These are phyloP conservation scores for Cladosporium austrohemisphaericum DNA, from an alignment of 2,329 filamentous ascomycete species.

Conservation along the genomic window DNA sequence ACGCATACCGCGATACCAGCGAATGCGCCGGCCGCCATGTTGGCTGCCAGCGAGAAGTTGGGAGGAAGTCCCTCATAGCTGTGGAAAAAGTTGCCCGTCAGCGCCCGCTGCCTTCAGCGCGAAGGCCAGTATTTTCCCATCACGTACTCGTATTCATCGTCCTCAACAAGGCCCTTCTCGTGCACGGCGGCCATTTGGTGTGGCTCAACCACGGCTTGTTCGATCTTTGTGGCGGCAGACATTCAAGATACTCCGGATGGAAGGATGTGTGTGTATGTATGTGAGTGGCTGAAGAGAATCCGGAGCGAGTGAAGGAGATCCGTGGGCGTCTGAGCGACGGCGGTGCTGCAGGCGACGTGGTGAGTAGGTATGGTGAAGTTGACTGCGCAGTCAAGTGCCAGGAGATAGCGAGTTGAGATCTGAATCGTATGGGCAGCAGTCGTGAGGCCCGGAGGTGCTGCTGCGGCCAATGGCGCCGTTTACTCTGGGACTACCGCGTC, in stretches of 20 bases:
- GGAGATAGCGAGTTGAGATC: no score
- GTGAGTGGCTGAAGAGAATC: no score
- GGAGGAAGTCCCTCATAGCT: constrained; percentile 91
- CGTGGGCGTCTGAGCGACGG: no score
- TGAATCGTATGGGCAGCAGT: no score
- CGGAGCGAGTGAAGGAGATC: no score
- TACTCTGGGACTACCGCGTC: no score
- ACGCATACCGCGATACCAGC: constrained; percentile 83
- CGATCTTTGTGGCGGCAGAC: constrained; percentile 13
- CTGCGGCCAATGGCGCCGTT: no score
- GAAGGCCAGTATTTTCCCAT: neutral
- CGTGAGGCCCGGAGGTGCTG: no score
- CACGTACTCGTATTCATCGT: constrained; percentile 37
- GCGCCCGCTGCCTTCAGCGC: neutral
- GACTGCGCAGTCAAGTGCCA: no score
- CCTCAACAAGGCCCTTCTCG: constrained; percentile 30
- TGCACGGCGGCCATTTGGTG: constrained; percentile 28
- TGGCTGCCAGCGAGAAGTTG: constrained; percentile 89
- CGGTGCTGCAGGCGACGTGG: no score
- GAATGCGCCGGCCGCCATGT: constrained; percentile 95
- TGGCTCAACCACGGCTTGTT: constrained; percentile 20
- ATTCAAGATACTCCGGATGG: constrained; percentile 1
- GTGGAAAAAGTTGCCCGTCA: constrained; percentile 22
- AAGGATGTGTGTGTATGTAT: no score
- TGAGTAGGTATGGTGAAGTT: no score